These are phyloP conservation scores for Paulownia fortunei DNA, from an alignment of 257 asterid genomes.

Conservation along the genomic window DNA sequence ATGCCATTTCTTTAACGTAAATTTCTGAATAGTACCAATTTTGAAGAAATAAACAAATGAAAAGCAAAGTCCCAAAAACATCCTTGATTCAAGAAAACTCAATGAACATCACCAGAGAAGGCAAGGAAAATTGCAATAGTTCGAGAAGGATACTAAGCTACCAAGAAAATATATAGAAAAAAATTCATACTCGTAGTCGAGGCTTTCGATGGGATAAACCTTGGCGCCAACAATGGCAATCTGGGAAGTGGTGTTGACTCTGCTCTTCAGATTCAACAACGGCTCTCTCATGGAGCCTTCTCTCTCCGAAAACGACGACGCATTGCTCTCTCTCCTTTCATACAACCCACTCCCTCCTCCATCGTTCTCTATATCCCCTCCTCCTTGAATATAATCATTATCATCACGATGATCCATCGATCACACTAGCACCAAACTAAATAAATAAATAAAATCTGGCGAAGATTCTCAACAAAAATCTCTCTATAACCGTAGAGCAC, in stretches of 20 bases:
- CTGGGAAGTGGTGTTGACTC: slow-evolving; percentile 86
- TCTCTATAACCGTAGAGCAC: background rate
- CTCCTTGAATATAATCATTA: slow-evolving; percentile 19
- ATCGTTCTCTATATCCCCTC: slow-evolving; percentile 59
- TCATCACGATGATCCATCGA: slow-evolving; percentile 33
- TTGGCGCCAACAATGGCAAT: slow-evolving; percentile 81
- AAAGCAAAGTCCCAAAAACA: slow-evolving; percentile 16
- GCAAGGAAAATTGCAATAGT: slow-evolving; percentile 14
- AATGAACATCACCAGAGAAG: background rate
- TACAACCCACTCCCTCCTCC: slow-evolving; percentile 31
- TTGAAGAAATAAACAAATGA: background rate
- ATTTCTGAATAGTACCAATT: background rate
- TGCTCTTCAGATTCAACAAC: slow-evolving; percentile 50
- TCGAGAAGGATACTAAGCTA: slow-evolving; percentile 48
- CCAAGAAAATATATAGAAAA: slow-evolving; percentile 27
- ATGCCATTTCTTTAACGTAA: background rate
- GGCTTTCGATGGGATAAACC: slow-evolving; percentile 81
- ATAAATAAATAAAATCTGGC: background rate
- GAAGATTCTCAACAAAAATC: background rate
- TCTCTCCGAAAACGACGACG: slow-evolving; percentile 47
- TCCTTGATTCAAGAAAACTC: background rate
- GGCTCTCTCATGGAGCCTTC: slow-evolving; percentile 60
- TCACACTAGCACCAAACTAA: background rate
- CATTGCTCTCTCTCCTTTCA: slow-evolving; percentile 39
- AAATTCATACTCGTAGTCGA: slow-evolving; percentile 78